A percentile compares a stretch with the other conserved stretches of the same genome.
Conservation (phyloP, 1,284 basidiomycete species). For the Schizopora paradoxa region DNA sequence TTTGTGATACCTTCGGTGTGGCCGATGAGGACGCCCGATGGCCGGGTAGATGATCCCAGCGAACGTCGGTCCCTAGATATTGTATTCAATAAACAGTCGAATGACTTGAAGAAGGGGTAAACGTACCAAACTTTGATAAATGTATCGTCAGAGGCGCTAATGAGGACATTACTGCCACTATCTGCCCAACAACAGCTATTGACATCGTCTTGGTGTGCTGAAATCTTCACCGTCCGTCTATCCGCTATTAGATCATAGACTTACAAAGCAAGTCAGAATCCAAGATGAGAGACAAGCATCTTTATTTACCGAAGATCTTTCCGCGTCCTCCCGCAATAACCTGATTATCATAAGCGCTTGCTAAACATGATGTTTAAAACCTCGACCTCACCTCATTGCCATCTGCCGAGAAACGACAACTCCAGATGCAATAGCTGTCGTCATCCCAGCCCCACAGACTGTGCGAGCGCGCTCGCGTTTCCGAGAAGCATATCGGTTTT, state of each 20-base stretch:
- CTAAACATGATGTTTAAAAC: background rate
- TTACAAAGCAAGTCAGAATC: conserved; percentile 27
- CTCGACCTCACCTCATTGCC: conserved; percentile 70
- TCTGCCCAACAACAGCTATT: conserved; percentile 98
- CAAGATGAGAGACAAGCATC: conserved; percentile 18
- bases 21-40: conserved; percentile 89
- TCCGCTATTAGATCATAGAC: conserved; percentile 89
- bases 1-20: conserved; percentile 95
- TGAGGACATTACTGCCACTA: conserved; percentile 84
- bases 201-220: conserved; percentile 85
- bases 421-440: conserved; percentile 76
- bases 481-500: conserved; percentile 68
- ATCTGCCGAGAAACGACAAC: conserved; percentile 93
- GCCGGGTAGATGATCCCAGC: conserved; percentile 70
- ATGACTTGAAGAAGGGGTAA: background rate
- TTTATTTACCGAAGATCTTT: conserved; percentile 74
- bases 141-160: conserved; percentile 91
- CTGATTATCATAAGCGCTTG: conserved; percentile 67
- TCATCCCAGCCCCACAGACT: conserved; percentile 39
- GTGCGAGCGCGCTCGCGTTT: conserved; percentile 32
- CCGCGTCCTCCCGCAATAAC: conserved; percentile 75
- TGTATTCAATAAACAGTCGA: conserved; percentile 3
- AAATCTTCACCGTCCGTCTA: conserved; percentile 75
- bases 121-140: conserved; percentile 92
- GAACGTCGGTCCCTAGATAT: conserved; percentile 82